Percentiles rank a stretch among this genome's conserved stretches.
phyloP scores from a whole-genome alignment of 2,329 filamentous ascomycete species.

The Verticillium dahliae region DNA sequence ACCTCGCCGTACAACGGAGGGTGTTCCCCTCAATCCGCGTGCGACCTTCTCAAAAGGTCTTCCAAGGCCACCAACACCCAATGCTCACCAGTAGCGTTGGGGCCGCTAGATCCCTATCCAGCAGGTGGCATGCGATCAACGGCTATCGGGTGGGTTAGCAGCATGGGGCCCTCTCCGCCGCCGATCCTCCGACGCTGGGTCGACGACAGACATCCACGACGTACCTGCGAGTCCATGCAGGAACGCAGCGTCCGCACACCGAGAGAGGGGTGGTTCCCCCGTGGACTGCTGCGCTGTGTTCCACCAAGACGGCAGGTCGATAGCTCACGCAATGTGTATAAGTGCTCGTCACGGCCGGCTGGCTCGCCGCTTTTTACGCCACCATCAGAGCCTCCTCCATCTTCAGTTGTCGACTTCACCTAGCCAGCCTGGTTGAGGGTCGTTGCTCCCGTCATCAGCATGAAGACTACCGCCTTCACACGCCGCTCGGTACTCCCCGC shows the following conservation, averaged over 20 bases:
- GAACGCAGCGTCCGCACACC: background rate
- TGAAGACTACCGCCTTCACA: background rate
- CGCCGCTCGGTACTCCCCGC: background rate
- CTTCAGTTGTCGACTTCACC: background rate
- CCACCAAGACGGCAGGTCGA: background rate
- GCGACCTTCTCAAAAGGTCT: background rate
- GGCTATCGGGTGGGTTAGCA: slow-evolving; percentile 1
- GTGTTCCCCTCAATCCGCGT: background rate
- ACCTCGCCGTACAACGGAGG: background rate
- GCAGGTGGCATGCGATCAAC: slow-evolving; percentile 3
- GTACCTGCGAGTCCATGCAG: background rate
- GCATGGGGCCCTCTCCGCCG: background rate
- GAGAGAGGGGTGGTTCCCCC: background rate
- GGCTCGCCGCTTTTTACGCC: background rate
- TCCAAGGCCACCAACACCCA: background rate
- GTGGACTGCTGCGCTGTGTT: background rate
- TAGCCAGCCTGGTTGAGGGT: background rate
- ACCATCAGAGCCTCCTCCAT: background rate
- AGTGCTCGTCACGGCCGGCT: background rate
- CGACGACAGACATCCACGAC: background rate
- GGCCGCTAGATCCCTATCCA: background rate
- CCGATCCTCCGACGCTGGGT: background rate
- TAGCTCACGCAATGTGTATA: background rate
- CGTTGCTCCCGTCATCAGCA: background rate
- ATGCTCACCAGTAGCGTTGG: background rate